These are phyloP conservation scores for Telfairia occidentalis DNA, from an alignment of 331 rosid species.

Conservation along the genomic window DNA sequence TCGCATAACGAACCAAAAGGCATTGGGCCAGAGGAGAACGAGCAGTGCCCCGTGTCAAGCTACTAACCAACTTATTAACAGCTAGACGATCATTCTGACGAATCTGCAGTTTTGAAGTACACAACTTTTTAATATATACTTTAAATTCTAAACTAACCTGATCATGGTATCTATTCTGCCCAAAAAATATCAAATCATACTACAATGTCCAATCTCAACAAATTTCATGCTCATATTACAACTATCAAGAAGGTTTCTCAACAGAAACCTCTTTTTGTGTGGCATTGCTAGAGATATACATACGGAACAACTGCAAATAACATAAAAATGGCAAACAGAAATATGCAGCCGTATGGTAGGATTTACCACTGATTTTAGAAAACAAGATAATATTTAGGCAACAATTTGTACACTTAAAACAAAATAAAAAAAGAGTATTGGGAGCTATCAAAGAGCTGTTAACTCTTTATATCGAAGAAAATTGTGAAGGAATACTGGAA, in stretches of 20 bases:
- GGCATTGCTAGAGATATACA: neutral
- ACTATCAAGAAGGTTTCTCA: neutral
- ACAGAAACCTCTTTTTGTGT: neutral
- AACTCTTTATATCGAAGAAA: neutral
- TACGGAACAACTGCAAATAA: neutral
- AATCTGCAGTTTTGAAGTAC: conserved; percentile 48
- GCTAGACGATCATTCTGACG: conserved; percentile 96
- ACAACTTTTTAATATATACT: neutral
- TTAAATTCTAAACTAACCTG: neutral
- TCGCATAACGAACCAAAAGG: conserved; percentile 84
- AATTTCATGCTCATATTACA: neutral
- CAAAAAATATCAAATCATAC: neutral
- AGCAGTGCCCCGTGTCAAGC: conserved; percentile 85
- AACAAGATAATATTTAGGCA: neutral
- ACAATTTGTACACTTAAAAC: neutral
- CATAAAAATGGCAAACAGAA: neutral
- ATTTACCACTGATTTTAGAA: neutral
- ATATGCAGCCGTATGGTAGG: neutral
- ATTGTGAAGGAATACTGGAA: neutral
- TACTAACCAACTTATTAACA: conserved; percentile 93
- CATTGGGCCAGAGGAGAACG: conserved; percentile 97
- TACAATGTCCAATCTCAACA: neutral
- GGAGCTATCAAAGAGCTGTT: neutral
- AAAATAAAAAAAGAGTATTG: neutral
- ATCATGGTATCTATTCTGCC: neutral